Conservation (phyloP, 2,329 filamentous ascomycete species). For the Fusarium equiseti region DNA sequence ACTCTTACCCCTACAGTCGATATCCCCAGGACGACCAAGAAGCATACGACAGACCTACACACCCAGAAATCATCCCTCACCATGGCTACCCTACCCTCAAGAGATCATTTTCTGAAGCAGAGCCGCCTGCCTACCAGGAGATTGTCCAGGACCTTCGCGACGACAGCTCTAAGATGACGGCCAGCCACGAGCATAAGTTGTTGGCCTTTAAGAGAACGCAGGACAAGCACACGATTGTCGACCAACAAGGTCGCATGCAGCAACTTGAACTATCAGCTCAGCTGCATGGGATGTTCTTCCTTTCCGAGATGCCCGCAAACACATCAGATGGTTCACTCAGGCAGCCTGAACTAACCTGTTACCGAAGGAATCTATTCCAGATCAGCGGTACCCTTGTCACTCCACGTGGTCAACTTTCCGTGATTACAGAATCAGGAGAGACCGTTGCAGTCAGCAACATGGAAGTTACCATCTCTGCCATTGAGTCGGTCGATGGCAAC, state of each 20-base stretch:
- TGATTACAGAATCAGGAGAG: conserved; percentile 86
- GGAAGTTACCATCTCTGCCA: conserved; percentile 90
- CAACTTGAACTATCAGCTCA: conserved; percentile 76
- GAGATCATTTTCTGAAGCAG: conserved; percentile 67
- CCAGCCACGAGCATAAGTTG: conserved; percentile 72
- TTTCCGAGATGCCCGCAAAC: conserved; percentile 81
- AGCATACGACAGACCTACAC: conserved; percentile 65
- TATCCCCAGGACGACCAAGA: conserved; percentile 68
- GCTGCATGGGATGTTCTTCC: conserved; percentile 89
- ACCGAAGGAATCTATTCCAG: conserved; percentile 94
- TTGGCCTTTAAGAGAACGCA: conserved; percentile 68
- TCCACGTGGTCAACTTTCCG: conserved; percentile 80
- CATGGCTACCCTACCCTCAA: conserved; percentile 69
- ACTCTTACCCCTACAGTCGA: conserved; percentile 64
- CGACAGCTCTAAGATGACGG: conserved; percentile 67
- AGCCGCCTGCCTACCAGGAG: conserved; percentile 68
- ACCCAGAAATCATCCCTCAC: conserved; percentile 61
- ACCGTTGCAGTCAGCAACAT: conserved; percentile 84
- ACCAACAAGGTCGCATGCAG: conserved; percentile 70
- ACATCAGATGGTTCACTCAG: conserved; percentile 67
- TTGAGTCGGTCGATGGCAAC: conserved; percentile 94
- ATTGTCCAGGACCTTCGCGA: conserved; percentile 72
- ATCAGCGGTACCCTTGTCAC: conserved; percentile 91
- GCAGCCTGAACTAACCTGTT: conserved; percentile 91
- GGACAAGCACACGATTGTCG: conserved; percentile 71